These are phyloP conservation scores for Sarocladiaceae sp. DNA, from an alignment of 2,329 filamentous ascomycete species.

Conservation along the genomic window DNA sequence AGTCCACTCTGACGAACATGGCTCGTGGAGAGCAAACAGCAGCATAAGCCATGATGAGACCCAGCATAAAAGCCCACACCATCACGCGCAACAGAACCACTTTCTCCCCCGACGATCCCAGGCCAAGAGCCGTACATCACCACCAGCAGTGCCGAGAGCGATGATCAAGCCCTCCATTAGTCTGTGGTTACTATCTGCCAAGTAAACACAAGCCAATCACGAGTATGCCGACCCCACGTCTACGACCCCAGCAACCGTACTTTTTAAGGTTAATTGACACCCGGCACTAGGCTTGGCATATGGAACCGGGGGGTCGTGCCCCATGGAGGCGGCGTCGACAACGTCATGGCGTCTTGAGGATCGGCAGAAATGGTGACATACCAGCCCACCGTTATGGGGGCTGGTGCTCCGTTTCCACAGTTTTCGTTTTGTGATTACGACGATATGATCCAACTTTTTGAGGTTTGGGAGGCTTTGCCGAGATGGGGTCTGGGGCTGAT, in stretches of 20 bases:
- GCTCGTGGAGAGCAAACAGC: not conserved
- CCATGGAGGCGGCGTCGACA: constrained; percentile 2
- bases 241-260: not conserved
- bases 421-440: not conserved
- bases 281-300: not conserved
- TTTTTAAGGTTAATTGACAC: constrained; percentile 2
- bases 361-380: not conserved
- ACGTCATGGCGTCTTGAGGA: constrained; percentile 8
- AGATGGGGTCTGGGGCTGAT: too few species aligned
- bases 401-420: not conserved
- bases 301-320: not conserved
- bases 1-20: not conserved
- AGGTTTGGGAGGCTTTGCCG: too few species aligned
- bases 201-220: not conserved
- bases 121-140: not conserved
- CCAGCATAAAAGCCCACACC: too few species aligned
- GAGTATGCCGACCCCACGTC: not conserved
- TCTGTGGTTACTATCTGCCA: not conserved
- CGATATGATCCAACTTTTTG: not conserved
- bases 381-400: too few species aligned
- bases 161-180: not conserved
- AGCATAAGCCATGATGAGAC: too few species aligned
- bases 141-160: not conserved
- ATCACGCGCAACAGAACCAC: too few species aligned
- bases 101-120: not conserved